phyloP scores from a whole-genome alignment of 1,139 yeast genomes.

The Nakaseomyces bracarensis region DNA sequence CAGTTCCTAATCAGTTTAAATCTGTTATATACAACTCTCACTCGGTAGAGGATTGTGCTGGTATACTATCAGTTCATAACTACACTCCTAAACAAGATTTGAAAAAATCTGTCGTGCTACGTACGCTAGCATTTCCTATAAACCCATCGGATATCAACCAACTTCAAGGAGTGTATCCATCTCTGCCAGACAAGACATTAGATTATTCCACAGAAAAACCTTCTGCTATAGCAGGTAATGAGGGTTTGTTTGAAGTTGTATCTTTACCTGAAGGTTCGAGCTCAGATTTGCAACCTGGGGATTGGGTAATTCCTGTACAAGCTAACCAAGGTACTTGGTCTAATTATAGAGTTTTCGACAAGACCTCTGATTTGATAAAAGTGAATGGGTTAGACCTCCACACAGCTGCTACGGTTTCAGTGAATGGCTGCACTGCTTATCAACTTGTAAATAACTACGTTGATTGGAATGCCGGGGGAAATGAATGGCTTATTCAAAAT shows the following conservation, averaged over 20 bases:
- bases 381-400: slow-evolving; percentile 35
- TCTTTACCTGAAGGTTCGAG: slow-evolving; percentile 53
- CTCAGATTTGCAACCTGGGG: slow-evolving; percentile 53
- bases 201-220: slow-evolving; percentile 52
- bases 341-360: slow-evolving; percentile 57
- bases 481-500: slow-evolving; percentile 90
- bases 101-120: slow-evolving; percentile 29
- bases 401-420: slow-evolving; percentile 83
- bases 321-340: slow-evolving; percentile 95
- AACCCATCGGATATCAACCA: slow-evolving; percentile 91
- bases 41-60: slow-evolving; percentile 25
- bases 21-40: slow-evolving; percentile 29
- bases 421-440: slow-evolving; percentile 89
- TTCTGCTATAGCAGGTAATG: slow-evolving; percentile 82
- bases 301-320: slow-evolving; percentile 83
- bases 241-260: slow-evolving; percentile 80
- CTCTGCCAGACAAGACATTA: slow-evolving; percentile 56
- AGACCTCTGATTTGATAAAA: slow-evolving; percentile 43
- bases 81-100: slow-evolving; percentile 25
- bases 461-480: slow-evolving; percentile 46
- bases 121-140: slow-evolving; percentile 71
- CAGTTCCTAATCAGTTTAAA: slow-evolving; percentile 24
- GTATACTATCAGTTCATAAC: slow-evolving; percentile 23
- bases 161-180: slow-evolving; percentile 87
- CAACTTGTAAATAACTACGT: slow-evolving; percentile 73